A percentile compares a stretch with the other conserved stretches of the same genome.
phyloP scores from a whole-genome alignment of 2,329 filamentous ascomycete genomes.

The Polychaeton citri region DNA sequence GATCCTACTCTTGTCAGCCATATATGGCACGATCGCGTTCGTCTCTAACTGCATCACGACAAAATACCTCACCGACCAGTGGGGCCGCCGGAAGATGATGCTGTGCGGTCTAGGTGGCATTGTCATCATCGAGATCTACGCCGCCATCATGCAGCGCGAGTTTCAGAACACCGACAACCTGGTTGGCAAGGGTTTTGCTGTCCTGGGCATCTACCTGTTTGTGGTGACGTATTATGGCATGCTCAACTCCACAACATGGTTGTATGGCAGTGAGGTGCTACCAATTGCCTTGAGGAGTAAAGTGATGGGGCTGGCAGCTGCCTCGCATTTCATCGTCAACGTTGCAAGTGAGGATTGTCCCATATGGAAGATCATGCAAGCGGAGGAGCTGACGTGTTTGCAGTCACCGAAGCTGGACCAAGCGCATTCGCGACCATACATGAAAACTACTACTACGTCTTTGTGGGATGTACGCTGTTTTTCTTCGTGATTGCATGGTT shows the following conservation, averaged over 20 bases:
- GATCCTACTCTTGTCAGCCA: conserved; percentile 40
- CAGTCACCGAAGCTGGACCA: conserved; percentile 28
- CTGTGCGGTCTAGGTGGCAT: conserved; percentile 39
- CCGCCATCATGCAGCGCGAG: conserved; percentile 44
- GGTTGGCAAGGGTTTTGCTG: conserved; percentile 45
- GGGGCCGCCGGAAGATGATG: conserved; percentile 48
- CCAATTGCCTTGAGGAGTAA: conserved; percentile 41
- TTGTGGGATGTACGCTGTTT: conserved; percentile 39
- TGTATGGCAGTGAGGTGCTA: conserved; percentile 43
- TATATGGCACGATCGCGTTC: conserved; percentile 43
- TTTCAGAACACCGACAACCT: conserved; percentile 43
- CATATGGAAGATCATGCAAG: neutral
- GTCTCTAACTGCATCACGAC: conserved; percentile 39
- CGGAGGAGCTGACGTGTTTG: neutral
- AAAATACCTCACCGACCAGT: conserved; percentile 41
- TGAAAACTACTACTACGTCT: conserved; percentile 50
- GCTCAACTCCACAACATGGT: conserved; percentile 42
- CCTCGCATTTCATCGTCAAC: conserved; percentile 38
- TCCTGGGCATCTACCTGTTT: conserved; percentile 47
- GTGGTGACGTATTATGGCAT: conserved; percentile 42
- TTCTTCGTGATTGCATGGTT: conserved; percentile 41
- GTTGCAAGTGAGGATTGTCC: conserved; percentile 22
- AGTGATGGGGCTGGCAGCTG: conserved; percentile 42
- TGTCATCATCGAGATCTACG: conserved; percentile 44
- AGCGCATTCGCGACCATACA: conserved; percentile 43